phyloP scores from a whole-genome alignment of 2,329 filamentous ascomycete genomes.

The Pleurostoma richardsiae region DNA sequence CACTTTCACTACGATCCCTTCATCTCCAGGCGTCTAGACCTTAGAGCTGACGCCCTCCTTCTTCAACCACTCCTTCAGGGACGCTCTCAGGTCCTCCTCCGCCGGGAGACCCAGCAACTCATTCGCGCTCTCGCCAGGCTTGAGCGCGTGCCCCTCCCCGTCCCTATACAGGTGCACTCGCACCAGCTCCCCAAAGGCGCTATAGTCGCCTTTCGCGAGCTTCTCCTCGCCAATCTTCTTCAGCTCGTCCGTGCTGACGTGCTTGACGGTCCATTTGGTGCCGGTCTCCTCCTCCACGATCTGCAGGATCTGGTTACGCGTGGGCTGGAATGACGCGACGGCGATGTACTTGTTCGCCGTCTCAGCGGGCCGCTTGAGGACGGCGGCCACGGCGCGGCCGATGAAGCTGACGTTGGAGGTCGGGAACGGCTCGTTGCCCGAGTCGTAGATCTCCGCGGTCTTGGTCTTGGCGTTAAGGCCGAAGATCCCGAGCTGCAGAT shows the following conservation, averaged over 20 bases:
- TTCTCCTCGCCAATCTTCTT: conserved; percentile 33
- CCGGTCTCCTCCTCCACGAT: conserved; percentile 47
- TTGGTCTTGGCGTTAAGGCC: conserved; percentile 44
- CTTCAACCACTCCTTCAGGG: conserved; percentile 9
- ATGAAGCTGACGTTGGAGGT: conserved; percentile 46
- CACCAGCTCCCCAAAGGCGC: conserved; percentile 21
- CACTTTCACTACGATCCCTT: too few species aligned
- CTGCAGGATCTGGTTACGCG: conserved; percentile 52
- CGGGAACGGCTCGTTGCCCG: conserved; percentile 46
- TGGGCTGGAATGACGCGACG: conserved; percentile 49
- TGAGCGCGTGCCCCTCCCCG: conserved; percentile 24
- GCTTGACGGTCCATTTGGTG: conserved; percentile 42
- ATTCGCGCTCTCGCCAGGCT: conserved; percentile 12
- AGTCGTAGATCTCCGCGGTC: conserved; percentile 50
- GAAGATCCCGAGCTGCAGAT: conserved; percentile 39
- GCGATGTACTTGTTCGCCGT: conserved; percentile 56
- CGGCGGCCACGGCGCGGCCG: conserved; percentile 43
- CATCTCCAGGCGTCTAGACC: too few species aligned
- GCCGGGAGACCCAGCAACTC: conserved; percentile 16
- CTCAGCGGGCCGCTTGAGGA: conserved; percentile 40
- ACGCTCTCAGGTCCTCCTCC: conserved; percentile 10
- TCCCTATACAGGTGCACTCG: conserved; percentile 24
- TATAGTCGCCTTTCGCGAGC: conserved; percentile 31
- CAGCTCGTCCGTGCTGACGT: conserved; percentile 24
- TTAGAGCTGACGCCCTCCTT: neutral